Evolutionary conservation across 805 yeast species (phyloP), one percentile per base, ranked within the genome.

Genomic region (Tetrapisispora fleetii): DNA sequence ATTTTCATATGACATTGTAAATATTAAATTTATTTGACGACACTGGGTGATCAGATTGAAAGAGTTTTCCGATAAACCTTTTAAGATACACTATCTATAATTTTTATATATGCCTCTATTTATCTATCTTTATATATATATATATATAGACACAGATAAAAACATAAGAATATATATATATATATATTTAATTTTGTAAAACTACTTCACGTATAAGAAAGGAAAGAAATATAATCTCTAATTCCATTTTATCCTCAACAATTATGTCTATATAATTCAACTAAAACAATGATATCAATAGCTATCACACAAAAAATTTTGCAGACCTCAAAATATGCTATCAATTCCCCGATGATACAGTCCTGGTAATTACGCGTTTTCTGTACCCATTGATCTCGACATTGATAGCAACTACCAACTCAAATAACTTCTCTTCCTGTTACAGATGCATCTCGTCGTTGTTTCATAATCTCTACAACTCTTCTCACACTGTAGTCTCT

Each of bases 1-100:
- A 7, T 55, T 51, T 30, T 57, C 53, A 18, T 50, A 54, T n/a
- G 43, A 11, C 40, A 36, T 37, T 24, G 11, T 10, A 6, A 21
- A 19, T 4, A 21, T 10, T 6, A 11, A 11, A 14, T 19, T 19
- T 18, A 6, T 7, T 41, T 24, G 10, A 24, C 6, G 7, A 4
- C 16, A 18, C 11, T 14, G 5, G 35, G 13, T 32, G 35, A 18
- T 16, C 19, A 21, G 3, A 6, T 21, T 3, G 28, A 21, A 7
- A 38, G 11, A n/a, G 6, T 7, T 21, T 16, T 22, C 6, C 19
- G 3, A 19, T 17, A 16, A 38, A n/a, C 3, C 21, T 13, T 17
- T 17, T 11, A 6, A 6, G 37, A 33, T 4, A 14, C 6, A n/a
- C 4, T 33, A 11, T 8, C 28, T 24, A 8, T 6, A 24, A 24